Evolutionary conservation across 2,329 filamentous ascomycete genomes (phyloP), one percentile per base, ranked within the genome.

Genomic region (Sporothrix pseudoabietina): DNA sequence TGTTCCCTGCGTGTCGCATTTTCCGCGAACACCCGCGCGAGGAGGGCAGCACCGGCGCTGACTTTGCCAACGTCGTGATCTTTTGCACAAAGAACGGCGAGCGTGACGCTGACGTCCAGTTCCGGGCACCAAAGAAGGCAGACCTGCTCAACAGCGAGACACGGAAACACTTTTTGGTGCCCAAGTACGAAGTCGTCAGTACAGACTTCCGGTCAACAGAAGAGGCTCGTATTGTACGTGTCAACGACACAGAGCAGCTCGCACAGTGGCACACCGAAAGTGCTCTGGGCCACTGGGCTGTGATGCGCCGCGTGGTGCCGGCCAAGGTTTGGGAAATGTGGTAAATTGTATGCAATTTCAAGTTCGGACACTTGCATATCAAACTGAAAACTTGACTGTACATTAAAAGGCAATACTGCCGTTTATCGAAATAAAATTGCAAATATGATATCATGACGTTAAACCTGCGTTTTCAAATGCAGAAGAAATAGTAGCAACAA

Each of bases 51-150:
- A 80, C 88, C 30, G 84, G 84, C 2, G 82, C 83, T 39, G 93
- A 97, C 79, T 98, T 98, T 81, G 93, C 94, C 80, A 99, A 99
- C 84, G 94, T 98, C 88, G 92, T 98, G 65, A 90, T 98, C 74
- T 98, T 98, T 84, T 99, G 96, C 85, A 90, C 88, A 74, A 95
- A 94, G 82, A 85, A 83, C 32, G 78, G 78, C 3, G 0, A 82
- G 94, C 52, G 49, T 1, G 63, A 59, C 22, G 47, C 47, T 10
- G 68, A 72, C 32, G 52, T 78, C 41, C 35, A 69, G 22, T 98
- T 98, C 84, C 87, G 94, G 14, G 78, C 84, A 19, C 88, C 94
- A 0, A 83, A 82, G 0, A 81, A 86, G 7, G 83, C 84, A 1
- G 96, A 99, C 79, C 91, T 88, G 78, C 83, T 97, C 47, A 87